Evolutionary conservation across 352 stramenopile genomes (phyloP).

Genomic region (Phytophthora sp.): DNA sequence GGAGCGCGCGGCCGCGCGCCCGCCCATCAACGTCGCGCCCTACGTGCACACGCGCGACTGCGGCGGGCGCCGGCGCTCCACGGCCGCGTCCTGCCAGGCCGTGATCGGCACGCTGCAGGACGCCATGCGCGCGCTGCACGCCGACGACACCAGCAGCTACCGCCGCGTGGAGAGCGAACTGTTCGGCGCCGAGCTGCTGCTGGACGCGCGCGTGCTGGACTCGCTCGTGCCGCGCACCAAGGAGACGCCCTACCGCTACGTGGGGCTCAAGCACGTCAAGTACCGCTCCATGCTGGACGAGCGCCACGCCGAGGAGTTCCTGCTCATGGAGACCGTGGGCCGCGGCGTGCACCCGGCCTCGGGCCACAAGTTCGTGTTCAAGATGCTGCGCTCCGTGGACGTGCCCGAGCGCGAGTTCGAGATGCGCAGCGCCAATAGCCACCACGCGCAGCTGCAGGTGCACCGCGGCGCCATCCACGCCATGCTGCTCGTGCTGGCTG

Average conservation of each 20-base stretch:
- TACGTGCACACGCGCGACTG: slow-evolving; percentile 53
- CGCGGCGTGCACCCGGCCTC: slow-evolving; percentile 49
- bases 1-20: slow-evolving; percentile 37
- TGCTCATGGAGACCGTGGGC: slow-evolving; percentile 65
- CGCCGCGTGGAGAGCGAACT: slow-evolving; percentile 63
- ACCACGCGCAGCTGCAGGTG: slow-evolving; percentile 50
- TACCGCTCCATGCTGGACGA: slow-evolving; percentile 68
- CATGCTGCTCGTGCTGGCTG: slow-evolving; percentile 62
- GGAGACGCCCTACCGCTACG: slow-evolving; percentile 71
- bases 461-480: slow-evolving; percentile 65
- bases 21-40: slow-evolving; percentile 51
- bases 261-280: slow-evolving; percentile 81
- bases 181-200: slow-evolving; percentile 57
- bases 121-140: slow-evolving; percentile 58
- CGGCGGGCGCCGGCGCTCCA: slow-evolving; percentile 51
- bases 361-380: slow-evolving; percentile 60
- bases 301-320: slow-evolving; percentile 62
- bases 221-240: slow-evolving; percentile 71
- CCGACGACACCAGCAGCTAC: slow-evolving; percentile 60
- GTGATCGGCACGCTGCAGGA: slow-evolving; percentile 67
- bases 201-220: slow-evolving; percentile 75
- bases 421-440: slow-evolving; percentile 47
- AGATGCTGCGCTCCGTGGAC: slow-evolving; percentile 65
- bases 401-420: slow-evolving; percentile 52
- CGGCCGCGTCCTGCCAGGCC: slow-evolving; percentile 54